Evolutionary conservation across 2,329 filamentous ascomycete genomes (phyloP).

Genomic region (Penicillium sp.): DNA sequence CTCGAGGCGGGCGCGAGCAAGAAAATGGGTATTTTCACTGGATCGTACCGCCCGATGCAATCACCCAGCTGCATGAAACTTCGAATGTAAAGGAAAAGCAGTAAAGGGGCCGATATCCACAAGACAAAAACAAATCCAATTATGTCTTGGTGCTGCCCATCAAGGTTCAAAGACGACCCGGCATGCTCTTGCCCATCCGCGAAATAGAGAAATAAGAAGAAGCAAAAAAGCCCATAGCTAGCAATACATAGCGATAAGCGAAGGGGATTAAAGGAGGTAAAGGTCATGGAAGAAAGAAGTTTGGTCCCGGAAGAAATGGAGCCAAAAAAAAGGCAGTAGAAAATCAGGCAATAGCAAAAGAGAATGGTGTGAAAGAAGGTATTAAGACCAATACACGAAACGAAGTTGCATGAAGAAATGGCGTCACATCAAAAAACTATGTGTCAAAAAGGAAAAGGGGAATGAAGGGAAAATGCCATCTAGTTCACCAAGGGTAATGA

Average conservation of each 20-base stretch:
- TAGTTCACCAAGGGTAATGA: conserved; percentile 18
- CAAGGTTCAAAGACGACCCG: background rate
- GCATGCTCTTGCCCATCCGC: background rate
- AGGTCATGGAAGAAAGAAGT: conserved; percentile 26
- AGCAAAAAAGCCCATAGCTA: conserved; percentile 35
- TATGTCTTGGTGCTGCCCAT: background rate
- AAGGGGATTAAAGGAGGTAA: conserved; percentile 30
- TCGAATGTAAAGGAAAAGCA: conserved; percentile 15
- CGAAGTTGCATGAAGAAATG: conserved; percentile 22
- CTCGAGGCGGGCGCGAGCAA: background rate
- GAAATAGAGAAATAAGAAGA: conserved; percentile 18
- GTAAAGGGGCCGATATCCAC: conserved; percentile 1
- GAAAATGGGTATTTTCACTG: conserved; percentile 15
- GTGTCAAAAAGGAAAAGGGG: conserved; percentile 8
- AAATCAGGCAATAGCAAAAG: conserved; percentile 15
- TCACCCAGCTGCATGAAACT: conserved; percentile 12
- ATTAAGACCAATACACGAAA: conserved; percentile 37
- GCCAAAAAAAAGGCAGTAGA: conserved; percentile 22
- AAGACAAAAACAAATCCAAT: background rate
- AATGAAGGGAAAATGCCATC: conserved; percentile 21
- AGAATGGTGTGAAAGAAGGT: conserved; percentile 18
- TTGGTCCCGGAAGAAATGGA: conserved; percentile 22
- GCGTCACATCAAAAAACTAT: conserved; percentile 9
- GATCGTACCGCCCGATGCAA: conserved; percentile 19
- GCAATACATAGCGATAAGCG: conserved; percentile 39